A percentile compares a stretch with the other conserved stretches of the same genome.
Evolutionary conservation across 345 rosid species (phyloP).

Genomic region (Linum usitatissimum): DNA sequence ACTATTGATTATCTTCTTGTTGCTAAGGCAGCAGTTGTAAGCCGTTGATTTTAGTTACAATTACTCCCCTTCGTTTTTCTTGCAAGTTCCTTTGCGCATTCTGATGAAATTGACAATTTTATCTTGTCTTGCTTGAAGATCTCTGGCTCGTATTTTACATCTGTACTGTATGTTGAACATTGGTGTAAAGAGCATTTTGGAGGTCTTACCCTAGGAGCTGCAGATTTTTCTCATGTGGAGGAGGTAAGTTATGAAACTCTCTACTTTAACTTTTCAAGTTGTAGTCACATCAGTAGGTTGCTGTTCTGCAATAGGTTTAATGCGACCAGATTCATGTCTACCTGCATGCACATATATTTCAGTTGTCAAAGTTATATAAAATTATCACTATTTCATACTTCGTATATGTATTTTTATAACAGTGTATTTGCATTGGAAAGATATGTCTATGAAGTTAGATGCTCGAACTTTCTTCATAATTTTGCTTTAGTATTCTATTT

Average conservation of each 20-base stretch:
- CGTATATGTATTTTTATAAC: too few species aligned
- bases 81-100: neutral
- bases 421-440: too few species aligned
- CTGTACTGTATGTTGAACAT: constrained; percentile 82
- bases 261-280: neutral
- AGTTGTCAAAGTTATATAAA: too few species aligned
- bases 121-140: constrained; percentile 25
- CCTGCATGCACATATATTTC: neutral
- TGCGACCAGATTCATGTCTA: neutral
- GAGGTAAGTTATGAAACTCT: constrained; percentile 43
- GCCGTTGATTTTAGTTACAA: constrained; percentile 16
- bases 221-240: constrained; percentile 81
- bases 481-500: neutral
- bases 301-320: neutral
- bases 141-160: constrained; percentile 79
- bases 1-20: constrained; percentile 70
- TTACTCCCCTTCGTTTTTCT: constrained; percentile 1
- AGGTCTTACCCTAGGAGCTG: constrained; percentile 61
- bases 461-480: too few species aligned
- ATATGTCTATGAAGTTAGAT: too few species aligned
- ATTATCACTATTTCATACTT: too few species aligned
- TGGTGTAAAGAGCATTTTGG: constrained; percentile 92
- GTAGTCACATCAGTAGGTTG: neutral
- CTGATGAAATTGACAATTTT: neutral
- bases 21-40: constrained; percentile 81